These are phyloP conservation scores for Vitellaria paradoxa DNA, from an alignment of 179 eudicot species.

Conservation along the genomic window DNA sequence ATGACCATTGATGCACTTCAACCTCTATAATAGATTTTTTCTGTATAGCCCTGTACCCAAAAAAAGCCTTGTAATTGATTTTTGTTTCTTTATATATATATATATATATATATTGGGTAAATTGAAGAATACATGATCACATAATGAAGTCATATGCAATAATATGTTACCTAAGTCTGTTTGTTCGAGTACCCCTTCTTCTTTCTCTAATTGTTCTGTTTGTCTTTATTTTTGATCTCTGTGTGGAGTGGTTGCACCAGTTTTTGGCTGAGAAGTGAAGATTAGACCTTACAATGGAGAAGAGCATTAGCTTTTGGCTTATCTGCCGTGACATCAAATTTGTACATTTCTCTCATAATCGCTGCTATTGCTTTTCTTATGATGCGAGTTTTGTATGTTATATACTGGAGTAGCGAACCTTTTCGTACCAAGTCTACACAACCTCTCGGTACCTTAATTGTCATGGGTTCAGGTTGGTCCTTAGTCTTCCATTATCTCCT, in stretches of 20 bases:
- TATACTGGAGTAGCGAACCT: conserved; percentile 53
- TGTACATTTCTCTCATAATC: conserved; percentile 18
- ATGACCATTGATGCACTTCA: too few relatives aligned
- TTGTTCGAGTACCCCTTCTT: too few relatives aligned
- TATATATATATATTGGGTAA: too few relatives aligned
- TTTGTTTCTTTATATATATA: too few relatives aligned
- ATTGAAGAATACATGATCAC: too few relatives aligned
- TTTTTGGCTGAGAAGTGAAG: conserved; percentile 3
- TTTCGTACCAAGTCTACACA: conserved; percentile 23
- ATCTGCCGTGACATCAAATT: background rate
- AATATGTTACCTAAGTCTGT: too few relatives aligned
- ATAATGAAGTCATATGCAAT: too few relatives aligned
- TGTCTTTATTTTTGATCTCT: background rate
- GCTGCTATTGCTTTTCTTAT: conserved; percentile 32
- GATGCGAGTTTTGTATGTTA: conserved; percentile 53
- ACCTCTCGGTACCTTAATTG: conserved; percentile 68
- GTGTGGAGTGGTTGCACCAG: background rate
- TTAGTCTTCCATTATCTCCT: background rate
- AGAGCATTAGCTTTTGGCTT: conserved; percentile 3
- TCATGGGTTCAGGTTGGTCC: conserved; percentile 82
- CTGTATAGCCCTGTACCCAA: too few relatives aligned
- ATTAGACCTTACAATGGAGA: conserved; percentile 13
- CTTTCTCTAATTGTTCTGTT: background rate
- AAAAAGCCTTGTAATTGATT: too few relatives aligned
- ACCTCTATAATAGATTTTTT: too few relatives aligned